Base-by-base conservation (phyloP, 1,284 basidiomycete species). In the Ceratobasidium sp. region DNA sequence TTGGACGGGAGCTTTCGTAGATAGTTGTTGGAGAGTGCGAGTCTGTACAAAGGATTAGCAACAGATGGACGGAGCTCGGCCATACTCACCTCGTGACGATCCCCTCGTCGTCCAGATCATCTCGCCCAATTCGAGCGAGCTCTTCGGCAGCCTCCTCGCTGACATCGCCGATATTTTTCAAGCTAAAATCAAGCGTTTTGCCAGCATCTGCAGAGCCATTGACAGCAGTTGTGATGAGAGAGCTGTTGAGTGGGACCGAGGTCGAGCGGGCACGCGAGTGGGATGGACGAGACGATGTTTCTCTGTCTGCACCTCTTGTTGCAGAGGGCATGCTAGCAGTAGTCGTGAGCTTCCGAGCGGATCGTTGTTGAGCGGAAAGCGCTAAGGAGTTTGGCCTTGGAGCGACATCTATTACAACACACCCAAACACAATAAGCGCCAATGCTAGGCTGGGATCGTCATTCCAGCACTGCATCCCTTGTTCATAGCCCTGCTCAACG, bases 1-100 rank as follows among this genome's bases (percentile, higher is more conserved):
- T 89, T 87, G 73, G 85, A 84, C 17, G 94, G 94, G 57, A 99
- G 85, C 0, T 87, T 88, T 38, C 88, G 83, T 43, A 99, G 83
- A 52, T 87, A 85, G 77, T 99, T 99, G 78, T 93, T 87, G 22
- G 90, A 89, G 27, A 99, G 82, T 1, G 97, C 91, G 69, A 99
- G 87, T 74, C 94, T 95, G 70, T 15, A 57, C 56, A 40, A 42
- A 42, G 29, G 57, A 32, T 35, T 20, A 38, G 68, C 64, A 49
- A 73, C 70, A 29, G 53, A 45, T 50, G 55, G 55, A 71, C 52
- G 62, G 3, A 5, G 32, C 35, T 47, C 43, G 43, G n/a, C 8
- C 25, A 3, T 17, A 77, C 85, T 72, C 73, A 91, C 92, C 94
- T 86, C 78, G 90, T 85, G 42, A 96, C 85, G 31, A 82, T 78